Conservation (phyloP, 1,139 yeast species). For the Pneumocystis canis region DNA sequence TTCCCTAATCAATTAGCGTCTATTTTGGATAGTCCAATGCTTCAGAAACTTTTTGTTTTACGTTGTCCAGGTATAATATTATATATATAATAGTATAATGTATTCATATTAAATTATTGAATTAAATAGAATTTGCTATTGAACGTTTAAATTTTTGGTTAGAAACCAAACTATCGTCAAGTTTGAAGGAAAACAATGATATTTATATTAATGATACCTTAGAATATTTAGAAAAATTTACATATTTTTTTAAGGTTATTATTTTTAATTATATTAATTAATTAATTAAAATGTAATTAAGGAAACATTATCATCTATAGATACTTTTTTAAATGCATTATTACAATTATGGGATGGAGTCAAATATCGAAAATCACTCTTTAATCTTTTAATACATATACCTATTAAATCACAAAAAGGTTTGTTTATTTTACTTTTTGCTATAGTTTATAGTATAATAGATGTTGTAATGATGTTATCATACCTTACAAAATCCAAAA, state of each 20-base stretch:
- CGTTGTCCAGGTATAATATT: neutral
- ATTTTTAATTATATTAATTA: constrained; percentile 6
- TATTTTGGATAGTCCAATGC: neutral
- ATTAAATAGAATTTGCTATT: constrained; percentile 9
- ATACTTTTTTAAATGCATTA: constrained; percentile 7
- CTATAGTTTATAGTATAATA: neutral
- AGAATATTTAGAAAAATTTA: neutral
- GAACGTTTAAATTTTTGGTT: constrained; percentile 14
- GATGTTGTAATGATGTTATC: neutral
- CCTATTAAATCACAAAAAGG: constrained; percentile 6
- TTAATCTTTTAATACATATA: constrained; percentile 7
- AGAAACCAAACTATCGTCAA: constrained; percentile 8
- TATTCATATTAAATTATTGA: neutral
- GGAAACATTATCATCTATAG: constrained; percentile 9
- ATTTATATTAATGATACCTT: neutral
- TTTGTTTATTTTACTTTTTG: neutral
- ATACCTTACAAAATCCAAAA: neutral
- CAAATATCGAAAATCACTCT: constrained; percentile 5
- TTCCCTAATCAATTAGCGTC: constrained; percentile 1
- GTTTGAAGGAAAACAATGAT: neutral
- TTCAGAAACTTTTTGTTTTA: neutral
- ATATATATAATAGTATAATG: neutral
- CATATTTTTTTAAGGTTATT: constrained; percentile 2
- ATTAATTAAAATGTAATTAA: constrained; percentile 6
- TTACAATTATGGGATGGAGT: constrained; percentile 12